A percentile compares a stretch with the other conserved stretches of the same genome.
Evolutionary conservation across 2,329 filamentous ascomycete genomes (phyloP).

Genomic region (Paramyrothecium roridum): DNA sequence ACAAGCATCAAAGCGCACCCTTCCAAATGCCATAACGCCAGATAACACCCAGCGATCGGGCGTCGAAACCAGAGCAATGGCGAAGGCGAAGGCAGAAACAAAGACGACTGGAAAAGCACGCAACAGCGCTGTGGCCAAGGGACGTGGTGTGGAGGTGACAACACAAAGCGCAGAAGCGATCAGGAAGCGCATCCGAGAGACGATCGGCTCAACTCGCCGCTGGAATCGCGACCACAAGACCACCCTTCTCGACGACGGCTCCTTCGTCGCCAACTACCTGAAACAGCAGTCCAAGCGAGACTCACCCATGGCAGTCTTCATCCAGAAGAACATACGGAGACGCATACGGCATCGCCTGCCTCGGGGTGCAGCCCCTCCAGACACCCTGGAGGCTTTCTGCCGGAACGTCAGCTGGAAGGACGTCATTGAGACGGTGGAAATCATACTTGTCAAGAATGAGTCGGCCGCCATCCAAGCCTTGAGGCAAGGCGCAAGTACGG

Average conservation of each 20-base stretch:
- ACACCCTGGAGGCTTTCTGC: slow-evolving; percentile 29
- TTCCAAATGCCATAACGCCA: neutral
- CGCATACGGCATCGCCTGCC: slow-evolving; percentile 12
- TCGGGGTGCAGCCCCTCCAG: slow-evolving; percentile 10
- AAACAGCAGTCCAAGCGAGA: slow-evolving; percentile 32
- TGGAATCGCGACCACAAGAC: slow-evolving; percentile 36
- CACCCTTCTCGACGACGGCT: slow-evolving; percentile 22
- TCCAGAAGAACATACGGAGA: slow-evolving; percentile 26
- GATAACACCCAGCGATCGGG: neutral
- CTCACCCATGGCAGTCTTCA: slow-evolving; percentile 24
- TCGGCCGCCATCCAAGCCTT: slow-evolving; percentile 14
- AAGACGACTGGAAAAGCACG: neutral
- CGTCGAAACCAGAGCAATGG: neutral
- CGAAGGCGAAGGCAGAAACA: neutral
- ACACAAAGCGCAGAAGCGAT: neutral
- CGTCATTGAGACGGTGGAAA: slow-evolving; percentile 27
- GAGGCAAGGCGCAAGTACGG: neutral
- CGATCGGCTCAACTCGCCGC: slow-evolving; percentile 31
- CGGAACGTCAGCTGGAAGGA: slow-evolving; percentile 26
- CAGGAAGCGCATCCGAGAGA: slow-evolving; percentile 27
- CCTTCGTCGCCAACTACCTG: slow-evolving; percentile 28
- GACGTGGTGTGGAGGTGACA: slow-evolving; percentile 4
- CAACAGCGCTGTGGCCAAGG: neutral
- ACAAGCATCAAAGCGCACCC: slow-evolving; percentile 1
- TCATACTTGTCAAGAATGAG: slow-evolving; percentile 22